Conservation (phyloP, 371 early-diverging fungal species). For the Capillidium heterosporum region DNA sequence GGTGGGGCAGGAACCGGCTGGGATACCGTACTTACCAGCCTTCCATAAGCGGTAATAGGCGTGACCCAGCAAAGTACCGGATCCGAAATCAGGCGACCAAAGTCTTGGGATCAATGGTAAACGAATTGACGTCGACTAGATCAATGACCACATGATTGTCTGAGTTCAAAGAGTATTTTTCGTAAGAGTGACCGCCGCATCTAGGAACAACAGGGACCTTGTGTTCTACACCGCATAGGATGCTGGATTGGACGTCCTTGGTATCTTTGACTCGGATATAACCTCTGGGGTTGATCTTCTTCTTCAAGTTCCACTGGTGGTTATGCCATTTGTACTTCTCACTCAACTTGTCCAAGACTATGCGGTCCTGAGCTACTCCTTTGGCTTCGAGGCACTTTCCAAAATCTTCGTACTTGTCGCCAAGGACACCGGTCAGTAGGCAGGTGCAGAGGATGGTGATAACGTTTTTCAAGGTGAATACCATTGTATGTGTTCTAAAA, state of each 20-base stretch:
- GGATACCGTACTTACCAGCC: conserved; percentile 12
- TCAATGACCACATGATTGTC: conserved; percentile 18
- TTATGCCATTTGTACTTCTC: too few species aligned
- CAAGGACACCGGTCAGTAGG: too few species aligned
- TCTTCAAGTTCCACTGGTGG: background rate
- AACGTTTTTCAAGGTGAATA: too few species aligned
- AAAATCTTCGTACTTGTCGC: too few species aligned
- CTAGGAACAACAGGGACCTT: conserved; percentile 13
- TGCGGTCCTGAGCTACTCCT: too few species aligned
- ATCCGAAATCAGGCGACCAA: conserved; percentile 12
- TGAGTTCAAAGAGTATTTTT: conserved; percentile 14
- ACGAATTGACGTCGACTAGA: conserved; percentile 10
- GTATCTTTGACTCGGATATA: background rate
- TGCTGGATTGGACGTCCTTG: conserved; percentile 13
- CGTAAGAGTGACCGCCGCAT: conserved; percentile 28
- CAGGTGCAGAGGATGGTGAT: too few species aligned
- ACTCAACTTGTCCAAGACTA: too few species aligned
- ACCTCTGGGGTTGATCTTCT: background rate
- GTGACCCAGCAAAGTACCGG: conserved; percentile 16
- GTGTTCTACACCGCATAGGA: conserved; percentile 13
- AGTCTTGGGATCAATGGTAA: conserved; percentile 6
- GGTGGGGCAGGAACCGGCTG: conserved; percentile 18
- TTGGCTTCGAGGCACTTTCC: too few species aligned
- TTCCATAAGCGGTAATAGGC: conserved; percentile 15
- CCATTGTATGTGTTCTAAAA: too few species aligned